Evolutionary conservation across 2,329 filamentous ascomycete species (phyloP), one percentile per base, ranked within the genome.

Genomic region (Chaetothyriales sp.): DNA sequence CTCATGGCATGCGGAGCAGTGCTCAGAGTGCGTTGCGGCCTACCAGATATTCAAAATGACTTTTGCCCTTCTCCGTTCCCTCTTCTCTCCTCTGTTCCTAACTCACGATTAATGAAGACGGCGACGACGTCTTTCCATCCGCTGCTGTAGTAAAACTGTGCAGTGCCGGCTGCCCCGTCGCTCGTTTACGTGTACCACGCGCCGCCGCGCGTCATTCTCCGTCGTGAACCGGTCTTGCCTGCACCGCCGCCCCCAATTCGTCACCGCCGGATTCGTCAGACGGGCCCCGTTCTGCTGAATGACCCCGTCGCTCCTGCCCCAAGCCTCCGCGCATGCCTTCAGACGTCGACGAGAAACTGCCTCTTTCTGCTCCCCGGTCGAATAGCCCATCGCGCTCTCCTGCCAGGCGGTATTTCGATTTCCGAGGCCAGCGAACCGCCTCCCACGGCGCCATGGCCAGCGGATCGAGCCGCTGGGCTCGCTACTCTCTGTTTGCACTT

Each of bases 401-500:
- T 18, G 5, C 25, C 6, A 10, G 13, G n/a, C 29, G 20, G 6
- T 20, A 25, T 18, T 47, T 29, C 9, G 3, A 22, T 22, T 9
- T 19, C 18, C 20, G 29, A 47, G 29, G 7, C 25, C 25, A 33
- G 9, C 18, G 15, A 18, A 33, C 10, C 5, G 33, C 19, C 20
- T 28, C 20, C 10, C 46, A 4, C 18, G 9, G 9, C 50, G 54
- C 50, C 44, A 69, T 69, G 67, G 62, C 66, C 45, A 61, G 63
- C n/a, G 64, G 64, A 13, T 60, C 63, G 19, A 61, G 60, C 47
- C 63, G 66, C 58, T 70, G 70, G 61, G 64, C 80, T 59, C 77
- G 80, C 61, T 82, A 82, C 65, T 73, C 95, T 67, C 76, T 92
- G 65, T 81, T 94, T 64, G 86, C 88, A 54, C 77, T 89, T 65